phyloP scores from a whole-genome alignment of 768 basidiomycete genomes.

The Russula ochroleuca region DNA sequence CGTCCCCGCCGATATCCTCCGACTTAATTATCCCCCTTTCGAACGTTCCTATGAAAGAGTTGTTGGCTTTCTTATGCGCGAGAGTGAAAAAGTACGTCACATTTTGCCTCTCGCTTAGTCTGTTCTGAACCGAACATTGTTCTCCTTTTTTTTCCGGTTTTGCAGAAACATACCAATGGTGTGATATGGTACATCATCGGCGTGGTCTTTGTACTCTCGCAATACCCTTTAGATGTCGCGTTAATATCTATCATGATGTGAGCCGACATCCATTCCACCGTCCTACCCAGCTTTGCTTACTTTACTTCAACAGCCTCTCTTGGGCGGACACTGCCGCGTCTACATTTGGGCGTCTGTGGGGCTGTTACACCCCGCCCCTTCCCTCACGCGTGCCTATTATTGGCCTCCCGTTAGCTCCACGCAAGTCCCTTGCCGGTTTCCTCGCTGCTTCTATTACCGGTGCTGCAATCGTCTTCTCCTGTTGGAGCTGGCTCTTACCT shows the following conservation, averaged over 20 bases:
- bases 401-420: constrained; percentile 65
- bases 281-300: constrained; percentile 1
- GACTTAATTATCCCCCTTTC: constrained; percentile 61
- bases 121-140: neutral
- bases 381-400: constrained; percentile 46
- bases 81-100: constrained; percentile 66
- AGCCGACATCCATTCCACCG: constrained; percentile 13
- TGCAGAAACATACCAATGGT: constrained; percentile 69
- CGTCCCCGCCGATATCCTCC: constrained; percentile 68
- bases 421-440: constrained; percentile 85
- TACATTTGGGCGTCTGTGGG: constrained; percentile 83
- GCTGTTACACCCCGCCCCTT: constrained; percentile 59
- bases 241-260: constrained; percentile 84
- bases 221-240: constrained; percentile 83
- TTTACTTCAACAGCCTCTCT: constrained; percentile 58
- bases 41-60: constrained; percentile 64
- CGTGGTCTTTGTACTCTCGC: constrained; percentile 66
- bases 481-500: constrained; percentile 66
- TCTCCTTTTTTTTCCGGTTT: neutral
- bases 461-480: constrained; percentile 56
- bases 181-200: constrained; percentile 91
- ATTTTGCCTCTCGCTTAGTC: neutral
- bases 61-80: constrained; percentile 85
- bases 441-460: constrained; percentile 73
- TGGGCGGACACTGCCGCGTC: constrained; percentile 97